phyloP scores from a whole-genome alignment of 345 rosid genomes.

The Eucalyptus regnans region DNA sequence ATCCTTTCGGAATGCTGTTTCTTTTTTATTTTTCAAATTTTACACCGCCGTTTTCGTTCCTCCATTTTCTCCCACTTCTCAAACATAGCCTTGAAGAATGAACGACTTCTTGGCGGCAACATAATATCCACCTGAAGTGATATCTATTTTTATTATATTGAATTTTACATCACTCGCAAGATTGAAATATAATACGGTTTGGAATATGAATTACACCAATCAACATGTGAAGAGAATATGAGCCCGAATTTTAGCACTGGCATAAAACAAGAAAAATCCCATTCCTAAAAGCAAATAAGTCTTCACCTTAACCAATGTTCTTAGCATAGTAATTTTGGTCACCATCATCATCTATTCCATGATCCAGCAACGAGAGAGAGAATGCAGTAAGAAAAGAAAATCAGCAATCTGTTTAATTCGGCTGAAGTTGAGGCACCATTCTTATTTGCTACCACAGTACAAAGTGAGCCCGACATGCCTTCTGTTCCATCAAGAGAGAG shows the following conservation, averaged over 20 bases:
- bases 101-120: not conserved
- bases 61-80: not conserved
- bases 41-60: not conserved
- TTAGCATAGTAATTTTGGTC: not conserved
- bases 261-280: not conserved
- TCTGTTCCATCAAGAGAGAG: too few species aligned
- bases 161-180: not conserved
- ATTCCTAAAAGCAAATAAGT: not conserved
- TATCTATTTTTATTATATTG: not conserved
- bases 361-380: not conserved
- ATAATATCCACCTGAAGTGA: not conserved
- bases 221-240: not conserved
- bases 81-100: not conserved
- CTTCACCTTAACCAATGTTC: not conserved
- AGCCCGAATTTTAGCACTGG: not conserved
- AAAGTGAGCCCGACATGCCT: too few species aligned
- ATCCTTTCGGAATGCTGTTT: not conserved
- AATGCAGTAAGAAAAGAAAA: too few species aligned
- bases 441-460: too few species aligned
- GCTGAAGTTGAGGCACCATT: too few species aligned
- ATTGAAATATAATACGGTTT: not conserved
- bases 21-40: too few species aligned
- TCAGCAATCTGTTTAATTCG: too few species aligned
- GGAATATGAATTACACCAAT: not conserved
- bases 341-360: not conserved